phyloP scores from a whole-genome alignment of 2,329 filamentous ascomycete genomes.

The Fusarium denticulatum region DNA sequence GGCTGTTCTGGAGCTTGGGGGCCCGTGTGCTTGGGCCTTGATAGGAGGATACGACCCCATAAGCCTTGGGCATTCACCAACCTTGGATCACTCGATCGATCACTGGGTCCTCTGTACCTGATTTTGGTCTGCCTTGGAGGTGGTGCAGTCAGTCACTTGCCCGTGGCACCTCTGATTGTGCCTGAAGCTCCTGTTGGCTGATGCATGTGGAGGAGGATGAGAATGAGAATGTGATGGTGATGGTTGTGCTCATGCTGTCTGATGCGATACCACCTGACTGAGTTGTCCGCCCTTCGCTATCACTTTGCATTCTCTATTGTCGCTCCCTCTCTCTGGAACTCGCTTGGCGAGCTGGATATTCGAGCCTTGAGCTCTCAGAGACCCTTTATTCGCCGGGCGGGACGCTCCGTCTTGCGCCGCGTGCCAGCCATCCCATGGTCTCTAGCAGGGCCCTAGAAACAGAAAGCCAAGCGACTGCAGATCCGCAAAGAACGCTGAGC shows the following conservation, averaged over 20 bases:
- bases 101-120: slow-evolving; percentile 37
- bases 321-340: not conserved
- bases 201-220: slow-evolving; percentile 14
- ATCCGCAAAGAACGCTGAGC: slow-evolving; percentile 33
- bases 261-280: slow-evolving; percentile 36
- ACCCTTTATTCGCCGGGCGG: slow-evolving; percentile 36
- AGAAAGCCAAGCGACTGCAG: slow-evolving; percentile 35
- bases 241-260: slow-evolving; percentile 34
- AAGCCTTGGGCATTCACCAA: slow-evolving; percentile 40
- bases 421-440: slow-evolving; percentile 38
- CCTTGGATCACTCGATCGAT: slow-evolving; percentile 37
- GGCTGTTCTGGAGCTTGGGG: slow-evolving; percentile 17
- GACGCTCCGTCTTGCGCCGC: slow-evolving; percentile 39
- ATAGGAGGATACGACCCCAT: slow-evolving; percentile 33
- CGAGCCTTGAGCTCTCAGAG: slow-evolving; percentile 12
- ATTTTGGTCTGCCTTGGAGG: slow-evolving; percentile 21
- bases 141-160: slow-evolving; percentile 32
- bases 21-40: slow-evolving; percentile 34
- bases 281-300: slow-evolving; percentile 19
- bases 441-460: slow-evolving; percentile 17
- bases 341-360: slow-evolving; percentile 24
- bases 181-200: slow-evolving; percentile 21
- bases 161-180: slow-evolving; percentile 13
- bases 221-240: slow-evolving; percentile 35
- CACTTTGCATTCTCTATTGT: slow-evolving; percentile 20